phyloP scores from a whole-genome alignment of 305 asterid species.

The Fraxinus velutina region DNA sequence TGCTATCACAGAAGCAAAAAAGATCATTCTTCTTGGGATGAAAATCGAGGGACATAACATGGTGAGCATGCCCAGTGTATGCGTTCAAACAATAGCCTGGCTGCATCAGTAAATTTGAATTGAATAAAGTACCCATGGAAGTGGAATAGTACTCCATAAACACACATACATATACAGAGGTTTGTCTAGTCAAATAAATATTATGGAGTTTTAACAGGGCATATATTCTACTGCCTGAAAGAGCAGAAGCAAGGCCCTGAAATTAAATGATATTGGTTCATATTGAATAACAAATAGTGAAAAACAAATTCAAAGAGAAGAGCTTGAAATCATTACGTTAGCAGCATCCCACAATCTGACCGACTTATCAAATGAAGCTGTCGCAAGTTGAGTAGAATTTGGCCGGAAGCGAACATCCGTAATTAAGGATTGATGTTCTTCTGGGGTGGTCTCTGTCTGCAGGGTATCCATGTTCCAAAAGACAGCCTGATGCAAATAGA shows the following conservation, averaged over 20 bases:
- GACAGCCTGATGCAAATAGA: constrained; percentile 59
- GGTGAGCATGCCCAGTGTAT: constrained; percentile 67
- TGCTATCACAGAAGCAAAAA: constrained; percentile 84
- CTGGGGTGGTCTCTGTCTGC: constrained; percentile 73
- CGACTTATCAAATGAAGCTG: constrained; percentile 92
- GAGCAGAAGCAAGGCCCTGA: background rate
- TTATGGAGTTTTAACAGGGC: background rate
- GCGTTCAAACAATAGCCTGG: constrained; percentile 89
- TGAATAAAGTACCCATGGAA: constrained; percentile 13
- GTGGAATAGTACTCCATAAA: background rate
- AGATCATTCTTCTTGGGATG: constrained; percentile 92
- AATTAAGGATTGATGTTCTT: constrained; percentile 75
- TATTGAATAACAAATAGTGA: constrained; percentile 20
- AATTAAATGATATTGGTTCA: background rate
- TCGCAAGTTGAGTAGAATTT: constrained; percentile 79
- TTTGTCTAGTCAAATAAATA: background rate
- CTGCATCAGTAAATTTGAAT: constrained; percentile 45
- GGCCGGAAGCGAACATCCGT: constrained; percentile 96
- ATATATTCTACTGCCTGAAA: background rate
- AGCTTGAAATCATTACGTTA: constrained; percentile 45
- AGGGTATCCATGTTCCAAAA: constrained; percentile 96
- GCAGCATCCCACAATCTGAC: constrained; percentile 98
- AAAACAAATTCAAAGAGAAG: constrained; percentile 2
- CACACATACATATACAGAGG: background rate
- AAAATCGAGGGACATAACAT: constrained; percentile 86